Evolutionary conservation across 495 filamentous ascomycete genomes (phyloP).

Genomic region (Podospora comata): DNA sequence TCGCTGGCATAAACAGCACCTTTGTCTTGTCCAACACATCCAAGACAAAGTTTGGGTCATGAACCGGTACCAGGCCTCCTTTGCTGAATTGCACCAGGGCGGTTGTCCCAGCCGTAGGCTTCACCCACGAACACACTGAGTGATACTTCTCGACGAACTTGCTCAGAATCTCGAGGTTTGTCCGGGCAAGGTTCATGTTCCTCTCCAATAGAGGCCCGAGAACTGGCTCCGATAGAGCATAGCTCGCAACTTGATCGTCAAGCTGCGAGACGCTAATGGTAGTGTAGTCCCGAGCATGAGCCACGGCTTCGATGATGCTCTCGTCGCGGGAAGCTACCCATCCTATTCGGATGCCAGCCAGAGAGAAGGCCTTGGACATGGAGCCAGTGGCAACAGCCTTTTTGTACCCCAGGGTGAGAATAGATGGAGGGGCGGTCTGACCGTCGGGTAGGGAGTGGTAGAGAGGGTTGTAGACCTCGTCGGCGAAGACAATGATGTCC

Average conservation of each 20-base stretch:
- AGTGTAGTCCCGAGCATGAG: conserved; percentile 73
- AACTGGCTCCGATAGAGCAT: conserved; percentile 61
- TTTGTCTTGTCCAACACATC: conserved; percentile 65
- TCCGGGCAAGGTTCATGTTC: conserved; percentile 68
- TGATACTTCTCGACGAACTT: conserved; percentile 64
- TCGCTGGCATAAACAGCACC: conserved; percentile 77
- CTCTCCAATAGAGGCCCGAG: conserved; percentile 64
- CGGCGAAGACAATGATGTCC: conserved; percentile 66
- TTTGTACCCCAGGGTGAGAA: conserved; percentile 65
- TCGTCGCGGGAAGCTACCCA: conserved; percentile 73
- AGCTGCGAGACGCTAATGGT: conserved; percentile 81
- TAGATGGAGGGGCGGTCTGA: conserved; percentile 38
- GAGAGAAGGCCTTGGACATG: conserved; percentile 80
- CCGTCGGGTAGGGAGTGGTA: conserved; percentile 58
- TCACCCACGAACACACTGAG: conserved; percentile 64
- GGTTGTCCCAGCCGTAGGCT: conserved; percentile 79
- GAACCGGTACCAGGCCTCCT: conserved; percentile 58
- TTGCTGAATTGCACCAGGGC: conserved; percentile 70
- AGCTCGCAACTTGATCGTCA: conserved; percentile 76
- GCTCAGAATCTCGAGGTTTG: conserved; percentile 65
- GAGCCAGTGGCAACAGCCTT: conserved; percentile 73
- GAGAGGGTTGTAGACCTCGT: conserved; percentile 88
- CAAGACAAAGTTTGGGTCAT: conserved; percentile 71
- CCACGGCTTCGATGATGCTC: conserved; percentile 62
- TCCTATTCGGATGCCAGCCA: conserved; percentile 78